Base-by-base conservation (phyloP, 352 stramenopile species). In the Thalassiosira hispida region DNA sequence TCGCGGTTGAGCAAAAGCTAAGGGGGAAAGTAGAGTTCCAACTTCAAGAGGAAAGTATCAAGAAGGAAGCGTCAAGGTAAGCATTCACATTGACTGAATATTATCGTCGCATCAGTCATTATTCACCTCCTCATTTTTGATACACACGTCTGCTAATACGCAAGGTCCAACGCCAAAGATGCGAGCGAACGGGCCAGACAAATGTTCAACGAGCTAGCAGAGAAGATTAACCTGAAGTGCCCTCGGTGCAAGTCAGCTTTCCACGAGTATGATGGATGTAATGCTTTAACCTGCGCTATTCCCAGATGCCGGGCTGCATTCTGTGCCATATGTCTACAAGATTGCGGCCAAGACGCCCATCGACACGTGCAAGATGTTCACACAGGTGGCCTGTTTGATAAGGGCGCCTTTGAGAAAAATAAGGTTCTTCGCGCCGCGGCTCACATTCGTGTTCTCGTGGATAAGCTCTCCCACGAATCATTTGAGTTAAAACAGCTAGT, bases 221-320 rank as follows among this genome's bases (percentile, higher is more conserved):
- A 85, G 23, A 35, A 69, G n/a, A 49, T 85, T 6, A 85, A 79
- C 31, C 62, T 85, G 7, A 77, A 79, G 40, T 85, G 78, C 22
- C 78, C 78, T 18, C 27, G 78, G 25, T 85, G 78, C 44, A 14
- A 73, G 27, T 16, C 33, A 22, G 73, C 49, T 55, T 85, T 85
- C 49, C 12, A 74, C 70, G 78, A 85, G 46, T 85, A 85, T 51
- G 66, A 75, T 27, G 78, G 78, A n/a, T 85, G 78, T 23, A 82
- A 85, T 57, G 78, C 78, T 23, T 59, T 85, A 31, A 76, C 11
- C 14, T 85, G 78, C 46, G 49, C 18, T 12, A 46, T 57, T 22
- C 23, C 51, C 12, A 49, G 40, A 12, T 85, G 72, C 29, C 56
- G 22, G 56, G 78, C 78, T 56, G 53, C 44, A 44, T 82, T 85